Base-by-base conservation (phyloP, 2,329 filamentous ascomycete genomes). In the Colletotrichum abscissum region DNA sequence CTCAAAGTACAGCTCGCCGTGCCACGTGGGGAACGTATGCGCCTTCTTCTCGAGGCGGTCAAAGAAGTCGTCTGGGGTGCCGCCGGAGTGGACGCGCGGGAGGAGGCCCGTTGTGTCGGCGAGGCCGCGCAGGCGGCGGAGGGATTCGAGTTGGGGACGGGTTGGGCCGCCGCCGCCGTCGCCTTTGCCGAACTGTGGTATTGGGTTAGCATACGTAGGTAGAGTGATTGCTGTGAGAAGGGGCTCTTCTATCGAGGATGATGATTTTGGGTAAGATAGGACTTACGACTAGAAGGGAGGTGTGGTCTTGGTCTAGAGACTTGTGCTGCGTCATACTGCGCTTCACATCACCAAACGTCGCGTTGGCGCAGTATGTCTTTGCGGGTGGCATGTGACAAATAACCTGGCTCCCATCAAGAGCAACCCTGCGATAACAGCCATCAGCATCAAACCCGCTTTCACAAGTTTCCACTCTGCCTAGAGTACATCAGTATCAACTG, bases 1-100 rank as follows among this genome's bases (percentile, higher is more conserved):
- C 78, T 93, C 91, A 76, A 93, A 92, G 81, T 93, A 93, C 3
- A 93, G 84, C 81, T 93, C 91, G 30, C 91, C 91, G 77, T 92
- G 92, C 91, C 91, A 93, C 0, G 91, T 93, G 26, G 90, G 88
- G 55, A 92, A 88, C 24, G 91, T 84, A 0, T 87, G 90, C 16
- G 86, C 85, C 78, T 90, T 91, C 78, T 88, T 86, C 79, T 93
- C 90, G 1, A 93, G 81, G 22, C 84, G 84, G 66, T 87, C 88
- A 76, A 92, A 93, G 83, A 93, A 93, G 73, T 92, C 90, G 60
- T 93, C 91, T 5, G 92, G 91, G 0, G 90, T 91, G 19, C 87
- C 85, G 24, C 90, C 91, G 82, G 92, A 88, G 75, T 90, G 89
- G 54, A 92, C 87, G 46, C 90, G 88, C 1, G 91, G 91, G 8